A percentile compares a stretch with the other conserved stretches of the same genome.
phyloP scores from a whole-genome alignment of 768 basidiomycete species.

The Mycena haematopus region DNA sequence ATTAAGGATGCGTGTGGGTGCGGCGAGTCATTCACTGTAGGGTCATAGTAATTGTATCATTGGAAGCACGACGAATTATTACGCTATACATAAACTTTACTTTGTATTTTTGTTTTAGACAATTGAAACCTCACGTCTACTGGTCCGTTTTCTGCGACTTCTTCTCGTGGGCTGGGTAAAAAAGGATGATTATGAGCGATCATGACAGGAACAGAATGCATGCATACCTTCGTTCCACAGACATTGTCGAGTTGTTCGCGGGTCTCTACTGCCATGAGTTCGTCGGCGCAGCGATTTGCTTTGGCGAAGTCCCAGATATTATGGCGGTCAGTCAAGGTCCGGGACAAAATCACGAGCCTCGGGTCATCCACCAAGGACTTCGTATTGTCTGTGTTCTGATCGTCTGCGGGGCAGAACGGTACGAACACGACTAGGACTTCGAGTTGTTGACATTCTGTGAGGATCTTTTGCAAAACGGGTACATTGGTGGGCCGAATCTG shows the following conservation, averaged over 20 bases:
- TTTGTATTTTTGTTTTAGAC: conserved; percentile 26
- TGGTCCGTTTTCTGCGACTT: conserved; percentile 4
- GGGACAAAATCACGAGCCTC: conserved; percentile 3
- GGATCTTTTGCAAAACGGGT: conserved; percentile 9
- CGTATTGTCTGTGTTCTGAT: not conserved
- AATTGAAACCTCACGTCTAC: not conserved
- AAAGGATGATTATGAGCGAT: not conserved
- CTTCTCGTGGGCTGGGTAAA: conserved; percentile 8
- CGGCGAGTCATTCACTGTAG: conserved; percentile 88
- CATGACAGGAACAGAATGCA: not conserved
- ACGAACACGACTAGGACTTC: conserved; percentile 18
- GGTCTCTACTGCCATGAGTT: not conserved
- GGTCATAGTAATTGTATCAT: conserved; percentile 39
- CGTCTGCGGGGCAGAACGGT: conserved; percentile 4
- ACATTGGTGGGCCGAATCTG: conserved; percentile 11
- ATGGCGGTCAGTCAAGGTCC: not conserved
- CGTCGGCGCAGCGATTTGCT: not conserved
- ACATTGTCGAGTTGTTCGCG: not conserved
- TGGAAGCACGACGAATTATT: conserved; percentile 10
- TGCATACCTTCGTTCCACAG: not conserved
- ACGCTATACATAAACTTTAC: conserved; percentile 24
- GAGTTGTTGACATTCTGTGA: not conserved
- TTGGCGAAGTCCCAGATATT: conserved; percentile 5
- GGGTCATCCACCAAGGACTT: conserved; percentile 11
- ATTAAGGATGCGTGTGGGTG: conserved; percentile 95